Conservation (phyloP, 2,329 filamentous ascomycete species). For the Colletotrichum kahawae region DNA sequence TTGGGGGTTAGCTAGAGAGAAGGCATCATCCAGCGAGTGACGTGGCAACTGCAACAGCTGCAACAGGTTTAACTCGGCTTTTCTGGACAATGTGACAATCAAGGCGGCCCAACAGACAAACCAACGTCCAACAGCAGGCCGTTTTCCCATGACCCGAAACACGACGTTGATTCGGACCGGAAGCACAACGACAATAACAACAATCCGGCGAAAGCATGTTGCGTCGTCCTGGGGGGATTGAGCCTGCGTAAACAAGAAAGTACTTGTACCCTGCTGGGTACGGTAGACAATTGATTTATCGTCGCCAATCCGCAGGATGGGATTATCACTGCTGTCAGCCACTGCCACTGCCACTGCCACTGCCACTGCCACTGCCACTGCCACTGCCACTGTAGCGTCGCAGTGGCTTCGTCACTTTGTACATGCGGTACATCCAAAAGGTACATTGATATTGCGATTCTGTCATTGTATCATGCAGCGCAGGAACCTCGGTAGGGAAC, state of each 20-base stretch:
- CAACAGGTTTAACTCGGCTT: neutral
- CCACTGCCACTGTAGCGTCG: neutral
- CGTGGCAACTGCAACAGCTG: neutral
- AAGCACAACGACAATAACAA: neutral
- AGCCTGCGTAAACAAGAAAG: neutral
- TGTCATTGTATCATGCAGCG: neutral
- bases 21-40: neutral
- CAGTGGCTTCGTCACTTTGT: neutral
- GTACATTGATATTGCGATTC: neutral
- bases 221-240: neutral
- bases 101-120: neutral
- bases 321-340: neutral
- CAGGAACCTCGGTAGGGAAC: neutral
- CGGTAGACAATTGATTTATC: neutral
- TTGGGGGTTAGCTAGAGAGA: neutral
- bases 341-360: neutral
- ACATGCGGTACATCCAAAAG: neutral
- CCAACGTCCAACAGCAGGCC: neutral
- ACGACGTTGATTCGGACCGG: neutral
- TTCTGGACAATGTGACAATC: neutral
- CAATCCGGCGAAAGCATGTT: neutral
- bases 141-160: neutral
- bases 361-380: neutral
- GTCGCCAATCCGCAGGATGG: neutral
- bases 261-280: neutral